phyloP scores from a whole-genome alignment of 768 basidiomycete species.

The Podaxis sp. region DNA sequence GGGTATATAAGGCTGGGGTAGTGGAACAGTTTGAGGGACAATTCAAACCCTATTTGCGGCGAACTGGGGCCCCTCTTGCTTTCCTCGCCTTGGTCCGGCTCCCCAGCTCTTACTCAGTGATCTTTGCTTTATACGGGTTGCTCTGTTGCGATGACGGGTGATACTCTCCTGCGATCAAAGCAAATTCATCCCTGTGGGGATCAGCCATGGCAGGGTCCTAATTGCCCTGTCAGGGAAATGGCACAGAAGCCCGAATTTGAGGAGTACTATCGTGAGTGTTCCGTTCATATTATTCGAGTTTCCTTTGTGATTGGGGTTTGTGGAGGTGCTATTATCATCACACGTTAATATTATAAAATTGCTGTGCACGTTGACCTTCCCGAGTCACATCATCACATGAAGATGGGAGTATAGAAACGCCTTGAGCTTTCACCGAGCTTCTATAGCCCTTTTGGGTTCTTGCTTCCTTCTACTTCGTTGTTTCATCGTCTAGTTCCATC shows the following conservation, averaged over 20 bases:
- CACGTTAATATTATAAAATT: neutral
- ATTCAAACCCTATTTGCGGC: neutral
- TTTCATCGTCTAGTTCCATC: neutral
- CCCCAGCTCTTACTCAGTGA: neutral
- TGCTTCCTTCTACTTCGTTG: neutral
- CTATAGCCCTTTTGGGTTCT: neutral
- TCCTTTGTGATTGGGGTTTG: neutral
- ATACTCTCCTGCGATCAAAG: neutral
- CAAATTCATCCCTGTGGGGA: neutral
- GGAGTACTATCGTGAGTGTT: conserved; percentile 4
- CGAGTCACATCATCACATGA: conserved; percentile 12
- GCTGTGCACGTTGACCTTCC: neutral
- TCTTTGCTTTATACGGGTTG: neutral
- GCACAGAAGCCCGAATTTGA: neutral
- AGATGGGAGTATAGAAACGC: neutral
- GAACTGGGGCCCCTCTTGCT: neutral
- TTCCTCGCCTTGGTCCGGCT: neutral
- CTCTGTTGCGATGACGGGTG: neutral
- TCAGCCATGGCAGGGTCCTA: neutral
- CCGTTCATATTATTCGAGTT: neutral
- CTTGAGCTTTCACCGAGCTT: neutral
- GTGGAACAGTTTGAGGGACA: neutral
- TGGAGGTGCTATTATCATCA: neutral
- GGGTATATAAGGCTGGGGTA: neutral
- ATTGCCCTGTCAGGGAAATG: neutral